Base-by-base conservation (phyloP, 768 basidiomycete species). In the Trametes elegans region DNA sequence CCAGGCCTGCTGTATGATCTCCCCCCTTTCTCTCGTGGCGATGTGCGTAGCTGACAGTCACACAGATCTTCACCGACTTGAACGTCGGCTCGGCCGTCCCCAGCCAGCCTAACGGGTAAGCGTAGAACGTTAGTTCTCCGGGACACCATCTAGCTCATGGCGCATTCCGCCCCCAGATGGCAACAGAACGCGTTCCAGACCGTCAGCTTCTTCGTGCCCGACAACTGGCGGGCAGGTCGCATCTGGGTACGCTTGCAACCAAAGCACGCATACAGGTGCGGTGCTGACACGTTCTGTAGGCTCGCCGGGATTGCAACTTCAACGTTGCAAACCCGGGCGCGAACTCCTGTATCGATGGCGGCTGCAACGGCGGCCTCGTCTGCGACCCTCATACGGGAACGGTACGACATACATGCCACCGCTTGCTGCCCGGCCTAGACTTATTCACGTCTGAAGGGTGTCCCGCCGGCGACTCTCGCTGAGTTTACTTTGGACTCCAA, bases 281-380 rank as follows among this genome's bases (percentile, higher is more conserved):
- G n/a, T n/a, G n/a, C n/a, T n/a, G n/a, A n/a, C n/a, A n/a, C n/a
- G n/a, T n/a, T n/a, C n/a, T n/a, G n/a, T n/a, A 73, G 72, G 74
- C 58, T 39, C 73, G 74, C 38, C 70, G 73, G 16, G 62, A 72
- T 56, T 76, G 76, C 60, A 60, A 74, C 49, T 76, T 76, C 68
- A 47, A 27, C 41, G 6, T 29, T 23, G 44, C n/a, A 2, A 58
- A 47, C 40, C 60, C 55, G 26, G 59, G 53, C 26, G 66, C 68
- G 29, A 68, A 69, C 32, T 53, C 67, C 68, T 29, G 70, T 71
- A 8, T 66, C 1, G 69, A 68, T 18, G 75, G 76, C 14, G 73
- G 73, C 26, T 75, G 74, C 62, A 74, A 71, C 38, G 72, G 75
- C 41, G 75, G 75, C 38, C 64, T 76, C 0, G 43, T 64, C 19